Conservation (phyloP, 371 early-diverging fungal species). For the Mortierella sp. region DNA sequence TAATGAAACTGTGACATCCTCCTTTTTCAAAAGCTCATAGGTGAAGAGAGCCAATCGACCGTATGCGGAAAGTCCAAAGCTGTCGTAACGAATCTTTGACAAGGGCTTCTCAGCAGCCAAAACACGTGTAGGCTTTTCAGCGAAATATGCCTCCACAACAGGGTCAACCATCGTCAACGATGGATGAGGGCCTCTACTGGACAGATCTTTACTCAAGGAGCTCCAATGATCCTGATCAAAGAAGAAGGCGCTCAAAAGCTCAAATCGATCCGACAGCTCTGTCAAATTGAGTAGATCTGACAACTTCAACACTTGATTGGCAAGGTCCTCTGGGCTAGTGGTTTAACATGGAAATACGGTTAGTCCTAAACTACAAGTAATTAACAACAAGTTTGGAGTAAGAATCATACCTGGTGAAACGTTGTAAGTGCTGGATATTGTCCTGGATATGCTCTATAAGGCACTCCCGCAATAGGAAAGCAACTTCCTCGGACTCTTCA, state of each 20-base stretch:
- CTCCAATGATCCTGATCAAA: slow-evolving; percentile 54
- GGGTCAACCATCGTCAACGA: slow-evolving; percentile 51
- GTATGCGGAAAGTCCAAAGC: slow-evolving; percentile 68
- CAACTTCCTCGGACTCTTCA: slow-evolving; percentile 26
- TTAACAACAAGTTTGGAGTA: no score
- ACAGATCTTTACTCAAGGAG: slow-evolving; percentile 37
- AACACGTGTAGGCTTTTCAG: slow-evolving; percentile 2
- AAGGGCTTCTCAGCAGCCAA: neutral
- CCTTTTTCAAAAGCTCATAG: slow-evolving; percentile 58
- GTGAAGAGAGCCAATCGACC: slow-evolving; percentile 65
- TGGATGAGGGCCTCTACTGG: slow-evolving; percentile 33
- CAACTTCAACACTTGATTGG: slow-evolving; percentile 42
- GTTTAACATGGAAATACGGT: neutral
- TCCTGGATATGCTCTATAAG: slow-evolving; percentile 58
- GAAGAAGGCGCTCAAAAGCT: slow-evolving; percentile 42
- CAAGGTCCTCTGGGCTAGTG: slow-evolving; percentile 57
- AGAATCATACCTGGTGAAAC: slow-evolving; percentile 59
- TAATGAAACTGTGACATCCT: slow-evolving; percentile 40
- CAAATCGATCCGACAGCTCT: slow-evolving; percentile 36
- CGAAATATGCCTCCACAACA: slow-evolving; percentile 39
- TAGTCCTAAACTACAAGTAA: neutral
- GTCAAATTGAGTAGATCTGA: slow-evolving; percentile 33
- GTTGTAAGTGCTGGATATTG: slow-evolving; percentile 61
- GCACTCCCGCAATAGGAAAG: slow-evolving; percentile 31
- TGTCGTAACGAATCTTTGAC: slow-evolving; percentile 60